Evolutionary conservation across 768 basidiomycete species (phyloP).

Genomic region (Fistulinella prunicolor): DNA sequence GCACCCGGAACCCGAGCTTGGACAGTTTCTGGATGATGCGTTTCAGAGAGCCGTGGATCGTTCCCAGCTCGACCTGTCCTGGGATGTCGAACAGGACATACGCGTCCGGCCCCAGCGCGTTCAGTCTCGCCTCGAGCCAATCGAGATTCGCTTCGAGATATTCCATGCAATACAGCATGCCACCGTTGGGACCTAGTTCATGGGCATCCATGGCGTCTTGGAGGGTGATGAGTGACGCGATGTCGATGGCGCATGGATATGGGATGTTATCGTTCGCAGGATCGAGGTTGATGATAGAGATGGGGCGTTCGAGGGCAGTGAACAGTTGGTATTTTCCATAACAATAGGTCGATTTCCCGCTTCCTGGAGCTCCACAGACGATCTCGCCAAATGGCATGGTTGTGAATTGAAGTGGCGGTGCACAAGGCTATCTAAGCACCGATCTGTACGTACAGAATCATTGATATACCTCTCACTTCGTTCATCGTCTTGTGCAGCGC

Average conservation of each 20-base stretch:
- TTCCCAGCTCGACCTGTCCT: slow-evolving; percentile 96
- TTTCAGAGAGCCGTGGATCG: slow-evolving; percentile 90
- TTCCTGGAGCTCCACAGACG: slow-evolving; percentile 82
- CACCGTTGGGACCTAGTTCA: slow-evolving; percentile 92
- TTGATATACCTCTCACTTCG: no score
- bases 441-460: no score
- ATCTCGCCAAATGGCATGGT: slow-evolving; percentile 85
- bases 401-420: no score
- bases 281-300: slow-evolving; percentile 92
- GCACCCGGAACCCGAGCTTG: slow-evolving; percentile 82
- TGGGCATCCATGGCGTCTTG: slow-evolving; percentile 82
- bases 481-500: no score
- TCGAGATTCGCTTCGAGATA: slow-evolving; percentile 95
- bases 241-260: slow-evolving; percentile 88
- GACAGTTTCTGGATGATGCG: slow-evolving; percentile 65
- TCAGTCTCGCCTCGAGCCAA: slow-evolving; percentile 71
- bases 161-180: slow-evolving; percentile 94
- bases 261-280: slow-evolving; percentile 89
- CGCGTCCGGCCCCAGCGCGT: slow-evolving; percentile 63
- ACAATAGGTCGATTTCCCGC: slow-evolving; percentile 87
- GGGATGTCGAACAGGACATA: slow-evolving; percentile 96
- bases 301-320: slow-evolving; percentile 79
- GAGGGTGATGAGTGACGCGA: slow-evolving; percentile 82
- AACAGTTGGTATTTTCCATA: slow-evolving; percentile 88
- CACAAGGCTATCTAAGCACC: no score